Conservation (phyloP, 306 rosid species). For the Prunus padus region DNA sequence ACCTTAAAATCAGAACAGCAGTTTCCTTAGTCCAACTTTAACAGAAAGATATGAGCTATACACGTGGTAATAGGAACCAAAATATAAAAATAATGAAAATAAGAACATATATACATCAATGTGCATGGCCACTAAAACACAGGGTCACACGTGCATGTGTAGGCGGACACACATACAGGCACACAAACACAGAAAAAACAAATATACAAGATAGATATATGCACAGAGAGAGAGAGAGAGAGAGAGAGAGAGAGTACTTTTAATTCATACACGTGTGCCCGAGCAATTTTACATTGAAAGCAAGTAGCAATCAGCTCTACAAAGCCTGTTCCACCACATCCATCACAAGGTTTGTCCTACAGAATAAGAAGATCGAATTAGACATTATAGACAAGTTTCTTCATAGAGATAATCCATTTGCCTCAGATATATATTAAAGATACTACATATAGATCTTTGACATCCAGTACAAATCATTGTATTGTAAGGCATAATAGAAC, state of each 20-base stretch:
- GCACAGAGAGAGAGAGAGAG: too few relatives aligned
- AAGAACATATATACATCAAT: background rate
- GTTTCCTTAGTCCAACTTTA: background rate
- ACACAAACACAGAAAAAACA: too few relatives aligned
- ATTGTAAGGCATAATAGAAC: background rate
- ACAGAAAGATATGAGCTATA: background rate
- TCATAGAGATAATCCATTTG: background rate
- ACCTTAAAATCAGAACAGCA: background rate
- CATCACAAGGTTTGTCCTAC: slow-evolving; percentile 52
- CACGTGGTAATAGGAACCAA: background rate
- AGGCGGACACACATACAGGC: too few relatives aligned
- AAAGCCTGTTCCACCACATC: slow-evolving; percentile 37
- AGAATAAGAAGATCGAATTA: slow-evolving; percentile 14
- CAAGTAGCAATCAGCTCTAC: slow-evolving; percentile 38
- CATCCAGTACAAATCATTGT: background rate
- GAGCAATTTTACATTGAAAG: slow-evolving; percentile 32
- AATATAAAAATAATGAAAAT: background rate
- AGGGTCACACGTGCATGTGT: background rate
- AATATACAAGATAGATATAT: too few relatives aligned
- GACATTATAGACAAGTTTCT: background rate
- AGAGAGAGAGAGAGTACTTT: background rate
- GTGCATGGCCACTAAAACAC: background rate
- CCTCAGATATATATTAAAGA: background rate
- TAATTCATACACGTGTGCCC: slow-evolving; percentile 50
- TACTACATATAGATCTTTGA: background rate